phyloP scores from a whole-genome alignment of 2,329 filamentous ascomycete species.

The Diaporthe helianthi region DNA sequence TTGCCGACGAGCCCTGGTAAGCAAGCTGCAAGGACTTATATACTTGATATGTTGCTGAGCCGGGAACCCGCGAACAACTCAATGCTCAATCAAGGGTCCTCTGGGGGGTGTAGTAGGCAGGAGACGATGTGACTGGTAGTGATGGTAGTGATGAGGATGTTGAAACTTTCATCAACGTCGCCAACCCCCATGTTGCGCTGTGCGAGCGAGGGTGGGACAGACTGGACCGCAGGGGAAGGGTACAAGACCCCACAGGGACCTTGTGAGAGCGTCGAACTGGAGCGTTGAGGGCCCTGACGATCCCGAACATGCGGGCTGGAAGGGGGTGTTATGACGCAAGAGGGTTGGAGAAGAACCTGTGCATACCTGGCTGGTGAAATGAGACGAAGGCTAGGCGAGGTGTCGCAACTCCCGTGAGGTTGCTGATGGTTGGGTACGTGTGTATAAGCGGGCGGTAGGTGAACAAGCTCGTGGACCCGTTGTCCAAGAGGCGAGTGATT shows the following conservation, averaged over 20 bases:
- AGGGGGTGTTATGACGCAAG: conserved; percentile 14
- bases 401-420: not conserved
- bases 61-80: not conserved
- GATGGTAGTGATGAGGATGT: not conserved
- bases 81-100: not conserved
- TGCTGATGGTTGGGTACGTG: not conserved
- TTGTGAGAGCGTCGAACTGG: not conserved
- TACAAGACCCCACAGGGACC: conserved; percentile 2
- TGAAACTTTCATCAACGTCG: not conserved
- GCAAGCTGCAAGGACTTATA: not conserved
- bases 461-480: not conserved
- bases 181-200: too few relatives aligned
- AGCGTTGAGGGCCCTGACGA: conserved; percentile 11
- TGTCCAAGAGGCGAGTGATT: not conserved
- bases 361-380: not conserved
- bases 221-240: not conserved
- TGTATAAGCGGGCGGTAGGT: not conserved
- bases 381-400: not conserved
- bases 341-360: not conserved
- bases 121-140: not conserved
- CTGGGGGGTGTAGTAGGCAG: too few relatives aligned
- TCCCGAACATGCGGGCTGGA: not conserved
- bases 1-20: not conserved
- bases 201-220: not conserved
- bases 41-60: not conserved